Evolutionary conservation across 352 stramenopile species (phyloP).

Genomic region (Phytophthora fragariae): DNA sequence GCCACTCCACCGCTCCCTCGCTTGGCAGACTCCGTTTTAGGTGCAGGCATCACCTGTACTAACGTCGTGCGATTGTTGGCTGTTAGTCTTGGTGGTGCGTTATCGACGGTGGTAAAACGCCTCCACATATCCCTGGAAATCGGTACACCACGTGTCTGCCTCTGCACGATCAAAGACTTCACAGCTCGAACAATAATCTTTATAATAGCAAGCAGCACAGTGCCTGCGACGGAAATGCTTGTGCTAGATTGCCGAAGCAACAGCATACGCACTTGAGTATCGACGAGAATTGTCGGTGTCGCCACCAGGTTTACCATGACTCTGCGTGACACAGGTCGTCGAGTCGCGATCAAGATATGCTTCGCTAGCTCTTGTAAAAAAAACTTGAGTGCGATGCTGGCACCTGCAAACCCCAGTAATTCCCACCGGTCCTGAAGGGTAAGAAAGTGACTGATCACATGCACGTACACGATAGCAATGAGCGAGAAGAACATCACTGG

Average conservation of each 20-base stretch:
- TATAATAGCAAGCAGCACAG: conserved; percentile 23
- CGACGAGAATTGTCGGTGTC: conserved; percentile 43
- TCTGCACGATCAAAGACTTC: conserved; percentile 25
- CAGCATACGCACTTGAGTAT: conserved; percentile 45
- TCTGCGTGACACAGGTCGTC: conserved; percentile 2
- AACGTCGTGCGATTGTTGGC: neutral
- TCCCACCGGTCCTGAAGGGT: neutral
- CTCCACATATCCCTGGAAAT: conserved; percentile 1
- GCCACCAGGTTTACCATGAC: conserved; percentile 30
- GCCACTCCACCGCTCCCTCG: too few relatives aligned
- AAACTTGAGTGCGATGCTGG: conserved; percentile 22
- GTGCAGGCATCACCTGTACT: neutral
- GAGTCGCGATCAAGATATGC: conserved; percentile 4
- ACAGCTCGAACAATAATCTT: conserved; percentile 32
- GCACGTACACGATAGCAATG: conserved; percentile 16
- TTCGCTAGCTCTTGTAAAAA: conserved; percentile 27
- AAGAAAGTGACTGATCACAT: neutral
- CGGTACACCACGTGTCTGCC: conserved; percentile 5
- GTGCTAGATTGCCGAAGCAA: conserved; percentile 33
- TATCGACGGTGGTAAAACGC: neutral
- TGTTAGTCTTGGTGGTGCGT: neutral
- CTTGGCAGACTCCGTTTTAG: neutral
- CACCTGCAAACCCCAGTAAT: neutral
- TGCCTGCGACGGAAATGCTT: conserved; percentile 22
- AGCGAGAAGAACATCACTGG: conserved; percentile 15